These are phyloP conservation scores for Diaporthe helianthi DNA, from an alignment of 2,329 filamentous ascomycete genomes.

Conservation along the genomic window DNA sequence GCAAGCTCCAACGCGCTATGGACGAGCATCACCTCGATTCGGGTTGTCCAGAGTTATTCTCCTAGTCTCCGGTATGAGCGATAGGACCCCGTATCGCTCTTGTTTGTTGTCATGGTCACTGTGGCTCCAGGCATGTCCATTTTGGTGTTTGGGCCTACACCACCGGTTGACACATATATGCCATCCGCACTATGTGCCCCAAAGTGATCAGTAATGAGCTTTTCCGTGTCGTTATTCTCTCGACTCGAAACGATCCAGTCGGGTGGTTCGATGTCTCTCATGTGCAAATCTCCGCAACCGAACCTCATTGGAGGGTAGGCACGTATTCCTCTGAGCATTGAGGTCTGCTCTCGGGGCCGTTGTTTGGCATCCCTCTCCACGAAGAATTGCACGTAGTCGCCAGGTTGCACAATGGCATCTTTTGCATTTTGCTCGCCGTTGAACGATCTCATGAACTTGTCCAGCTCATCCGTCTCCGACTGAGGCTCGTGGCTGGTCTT, in stretches of 20 bases:
- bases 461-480: conserved; percentile 58
- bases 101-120: neutral
- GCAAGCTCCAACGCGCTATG: neutral
- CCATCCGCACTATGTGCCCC: conserved; percentile 33
- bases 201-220: conserved; percentile 27
- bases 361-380: conserved; percentile 45
- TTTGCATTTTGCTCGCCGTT: conserved; percentile 46
- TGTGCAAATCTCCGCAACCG: conserved; percentile 28
- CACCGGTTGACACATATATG: conserved; percentile 20
- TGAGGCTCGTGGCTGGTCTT: conserved; percentile 58
- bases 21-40: neutral
- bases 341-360: conserved; percentile 27
- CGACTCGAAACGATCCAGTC: neutral
- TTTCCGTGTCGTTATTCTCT: neutral
- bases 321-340: conserved; percentile 19
- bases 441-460: conserved; percentile 60
- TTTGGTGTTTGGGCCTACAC: conserved; percentile 37
- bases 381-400: conserved; percentile 73
- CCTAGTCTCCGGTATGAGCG: neutral
- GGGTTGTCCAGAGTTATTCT: neutral
- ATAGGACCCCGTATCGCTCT: neutral
- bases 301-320: conserved; percentile 12
- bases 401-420: conserved; percentile 65
- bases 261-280: conserved; percentile 7
- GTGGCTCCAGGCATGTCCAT: conserved; percentile 35